Evolutionary conservation across 495 filamentous ascomycete genomes (phyloP), one percentile per base, ranked within the genome.

Genomic region (Penicillium ochrochloron): DNA sequence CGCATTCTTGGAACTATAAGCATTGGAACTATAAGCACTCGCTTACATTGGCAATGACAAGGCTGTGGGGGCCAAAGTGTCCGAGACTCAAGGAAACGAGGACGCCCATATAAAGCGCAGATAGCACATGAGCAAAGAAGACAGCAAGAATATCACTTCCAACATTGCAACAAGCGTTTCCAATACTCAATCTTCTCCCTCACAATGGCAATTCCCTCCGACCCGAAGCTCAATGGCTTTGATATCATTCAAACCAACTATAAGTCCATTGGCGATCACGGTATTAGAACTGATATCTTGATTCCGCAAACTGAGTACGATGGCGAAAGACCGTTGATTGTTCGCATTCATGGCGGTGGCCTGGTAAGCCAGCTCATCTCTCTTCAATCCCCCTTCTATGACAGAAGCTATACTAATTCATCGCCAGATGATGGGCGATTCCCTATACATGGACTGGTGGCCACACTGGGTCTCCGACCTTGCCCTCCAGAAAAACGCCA

Each of bases 291-390:
- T 11, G 76, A 79, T 61, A 60, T 79, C 15, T 55, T 79, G 2
- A 70, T 79, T 37, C 75, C 76, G 2, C 62, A 72, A 12, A 62
- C 61, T 0, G 29, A 62, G 1, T 61, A 57, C 29, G 11, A 37
- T 0, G 68, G 72, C 8, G 66, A 73, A 42, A 66, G 73, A 61
- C 76, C 76, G 1, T 35, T 72, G 0, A 73, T 79, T 51, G 56
- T 72, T 5, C 72, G 65, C 39, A 73, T 75, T 61, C 76, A 79
- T 27, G 75, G 73, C 9, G 76, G 76, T 41, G 73, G 73, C n/a
- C 61, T 79, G 44, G 76, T 78, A 70, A 37, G 63, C 58, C 27
- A 54, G 34, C 2, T 5, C 8, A 27, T 33, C 51, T n/a, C 51
- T 42, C 56, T 14, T 19, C 19, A 19, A 50, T 17, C 51, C 11